phyloP scores from a whole-genome alignment of 306 rosid genomes.

The Quercus engelmannii region DNA sequence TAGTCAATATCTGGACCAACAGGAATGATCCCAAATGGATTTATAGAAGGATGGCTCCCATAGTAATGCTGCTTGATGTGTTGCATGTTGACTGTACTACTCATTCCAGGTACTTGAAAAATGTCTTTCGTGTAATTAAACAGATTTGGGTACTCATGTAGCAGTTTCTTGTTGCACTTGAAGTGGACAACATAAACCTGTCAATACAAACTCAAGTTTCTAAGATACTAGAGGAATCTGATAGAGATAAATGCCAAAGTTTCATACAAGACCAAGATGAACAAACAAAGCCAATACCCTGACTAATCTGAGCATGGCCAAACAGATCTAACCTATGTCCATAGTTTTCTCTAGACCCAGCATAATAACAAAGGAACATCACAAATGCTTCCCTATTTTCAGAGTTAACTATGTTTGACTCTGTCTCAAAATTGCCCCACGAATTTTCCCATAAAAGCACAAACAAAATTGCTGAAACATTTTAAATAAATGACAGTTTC shows the following conservation, averaged over 20 bases:
- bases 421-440: too few relatives aligned
- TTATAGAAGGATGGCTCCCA: constrained; percentile 85
- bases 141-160: constrained; percentile 74
- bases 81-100: constrained; percentile 69
- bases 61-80: constrained; percentile 79
- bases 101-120: constrained; percentile 72
- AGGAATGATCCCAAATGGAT: constrained; percentile 81
- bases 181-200: constrained; percentile 93
- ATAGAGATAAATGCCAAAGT: neutral
- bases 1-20: constrained; percentile 64
- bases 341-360: neutral
- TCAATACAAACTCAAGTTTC: neutral
- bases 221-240: neutral
- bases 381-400: neutral
- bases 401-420: too few relatives aligned
- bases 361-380: neutral
- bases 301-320: neutral
- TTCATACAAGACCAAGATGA: neutral
- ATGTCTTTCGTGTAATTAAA: constrained; percentile 85
- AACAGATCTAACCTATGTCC: neutral
- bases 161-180: constrained; percentile 88
- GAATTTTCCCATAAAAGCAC: neutral
- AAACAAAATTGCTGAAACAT: neutral
- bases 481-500: neutral
- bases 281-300: neutral